These are phyloP conservation scores for Gymnopilus junonius DNA, from an alignment of 768 basidiomycete genomes.

Conservation along the genomic window DNA sequence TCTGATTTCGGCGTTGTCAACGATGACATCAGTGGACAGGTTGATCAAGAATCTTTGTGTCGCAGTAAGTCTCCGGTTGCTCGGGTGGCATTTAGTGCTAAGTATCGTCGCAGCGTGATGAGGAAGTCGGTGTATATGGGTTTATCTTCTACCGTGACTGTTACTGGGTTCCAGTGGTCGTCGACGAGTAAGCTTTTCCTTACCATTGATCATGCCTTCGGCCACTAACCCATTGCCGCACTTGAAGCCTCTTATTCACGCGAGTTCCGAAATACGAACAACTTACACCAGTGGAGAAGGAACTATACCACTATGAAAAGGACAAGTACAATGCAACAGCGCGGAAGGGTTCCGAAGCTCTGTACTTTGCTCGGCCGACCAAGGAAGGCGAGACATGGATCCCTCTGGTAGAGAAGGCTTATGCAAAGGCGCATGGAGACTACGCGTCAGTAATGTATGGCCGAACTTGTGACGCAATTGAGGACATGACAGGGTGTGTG, in stretches of 20 bases:
- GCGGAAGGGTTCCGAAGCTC: constrained; percentile 47
- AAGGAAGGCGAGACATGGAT: constrained; percentile 60
- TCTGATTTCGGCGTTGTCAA: constrained; percentile 56
- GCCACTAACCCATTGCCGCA: background rate
- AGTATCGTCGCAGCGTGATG: constrained; percentile 41
- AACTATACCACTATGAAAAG: constrained; percentile 55
- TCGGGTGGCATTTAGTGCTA: background rate
- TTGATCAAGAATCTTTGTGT: constrained; percentile 56
- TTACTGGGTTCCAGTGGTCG: constrained; percentile 55
- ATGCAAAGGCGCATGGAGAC: constrained; percentile 58
- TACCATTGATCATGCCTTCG: background rate
- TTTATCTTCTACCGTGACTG: constrained; percentile 61
- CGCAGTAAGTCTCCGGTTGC: constrained; percentile 25
- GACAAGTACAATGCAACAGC: constrained; percentile 48
- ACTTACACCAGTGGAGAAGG: constrained; percentile 40
- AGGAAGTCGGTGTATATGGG: constrained; percentile 59
- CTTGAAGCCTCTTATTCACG: constrained; percentile 50
- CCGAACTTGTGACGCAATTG: constrained; percentile 51
- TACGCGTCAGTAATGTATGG: constrained; percentile 49
- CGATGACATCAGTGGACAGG: constrained; percentile 46
- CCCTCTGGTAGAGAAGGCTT: constrained; percentile 61
- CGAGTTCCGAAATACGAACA: constrained; percentile 57
- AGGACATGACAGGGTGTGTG: constrained; percentile 58
- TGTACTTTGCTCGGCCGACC: constrained; percentile 53
- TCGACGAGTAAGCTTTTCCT: constrained; percentile 52